These are phyloP conservation scores for Rhodotorula kratochvilovae DNA, from an alignment of 768 basidiomycete genomes.

Conservation along the genomic window DNA sequence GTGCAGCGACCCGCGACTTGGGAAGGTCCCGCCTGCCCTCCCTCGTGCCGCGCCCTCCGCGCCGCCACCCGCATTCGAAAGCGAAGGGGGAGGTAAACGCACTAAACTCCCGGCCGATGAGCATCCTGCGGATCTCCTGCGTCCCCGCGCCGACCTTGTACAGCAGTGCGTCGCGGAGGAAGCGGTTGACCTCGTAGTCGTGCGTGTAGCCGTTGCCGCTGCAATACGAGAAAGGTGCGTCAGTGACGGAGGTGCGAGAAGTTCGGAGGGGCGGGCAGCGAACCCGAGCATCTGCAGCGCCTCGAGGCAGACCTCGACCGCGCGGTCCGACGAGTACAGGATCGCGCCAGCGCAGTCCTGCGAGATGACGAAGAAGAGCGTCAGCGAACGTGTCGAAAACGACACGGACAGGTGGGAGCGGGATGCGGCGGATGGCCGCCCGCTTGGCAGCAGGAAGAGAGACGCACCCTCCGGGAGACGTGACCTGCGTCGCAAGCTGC, in stretches of 20 bases:
- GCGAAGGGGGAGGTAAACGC: neutral
- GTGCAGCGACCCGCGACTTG: neutral
- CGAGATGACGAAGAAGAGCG: neutral
- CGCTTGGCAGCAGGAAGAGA: neutral
- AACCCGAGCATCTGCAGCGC: slow-evolving; percentile 40
- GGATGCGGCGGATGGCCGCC: no score
- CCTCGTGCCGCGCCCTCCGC: neutral
- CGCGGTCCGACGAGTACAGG: slow-evolving; percentile 84
- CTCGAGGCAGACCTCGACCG: slow-evolving; percentile 74
- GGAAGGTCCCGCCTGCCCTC: slow-evolving; percentile 50
- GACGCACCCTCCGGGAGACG: slow-evolving; percentile 45
- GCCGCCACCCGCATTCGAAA: neutral
- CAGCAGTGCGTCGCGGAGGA: slow-evolving; percentile 77
- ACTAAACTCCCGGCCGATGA: slow-evolving; percentile 81
- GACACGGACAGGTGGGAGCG: no score
- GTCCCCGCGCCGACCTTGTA: slow-evolving; percentile 97
- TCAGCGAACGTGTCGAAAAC: no score
- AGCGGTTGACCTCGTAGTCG: slow-evolving; percentile 83
- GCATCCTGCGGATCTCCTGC: slow-evolving; percentile 58
- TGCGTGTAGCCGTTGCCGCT: slow-evolving; percentile 83
- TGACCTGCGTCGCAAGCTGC: slow-evolving; percentile 44
- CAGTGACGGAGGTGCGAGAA: neutral
- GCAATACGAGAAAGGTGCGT: neutral
- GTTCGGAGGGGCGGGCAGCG: neutral
- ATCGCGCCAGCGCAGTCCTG: slow-evolving; percentile 96